phyloP scores from a whole-genome alignment of 2,329 filamentous ascomycete species.

The Ophiostoma piceae region DNA sequence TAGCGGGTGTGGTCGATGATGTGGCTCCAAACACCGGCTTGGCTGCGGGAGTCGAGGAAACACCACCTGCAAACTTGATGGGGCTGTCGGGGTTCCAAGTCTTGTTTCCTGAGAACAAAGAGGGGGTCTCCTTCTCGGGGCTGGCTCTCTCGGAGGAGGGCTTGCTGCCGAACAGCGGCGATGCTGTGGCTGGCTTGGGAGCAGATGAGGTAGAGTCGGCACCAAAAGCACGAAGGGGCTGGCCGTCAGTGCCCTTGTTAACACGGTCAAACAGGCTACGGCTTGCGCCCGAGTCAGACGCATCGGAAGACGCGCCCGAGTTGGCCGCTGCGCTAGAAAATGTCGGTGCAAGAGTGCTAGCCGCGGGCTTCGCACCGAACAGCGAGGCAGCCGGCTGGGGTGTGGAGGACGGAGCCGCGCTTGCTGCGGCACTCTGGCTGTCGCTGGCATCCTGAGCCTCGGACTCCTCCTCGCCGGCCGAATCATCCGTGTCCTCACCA shows the following conservation, averaged over 20 bases:
- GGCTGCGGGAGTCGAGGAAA: slow-evolving; percentile 15
- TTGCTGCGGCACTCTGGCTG: slow-evolving; percentile 41
- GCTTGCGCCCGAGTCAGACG: slow-evolving; percentile 42
- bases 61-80: slow-evolving; percentile 47
- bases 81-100: slow-evolving; percentile 48
- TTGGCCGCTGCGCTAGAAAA: slow-evolving; percentile 13
- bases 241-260: slow-evolving; percentile 46
- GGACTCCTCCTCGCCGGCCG: slow-evolving; percentile 42
- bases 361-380: slow-evolving; percentile 34
- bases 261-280: slow-evolving; percentile 54
- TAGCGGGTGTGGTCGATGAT: not conserved
- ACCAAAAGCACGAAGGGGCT: slow-evolving; percentile 42
- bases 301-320: slow-evolving; percentile 40
- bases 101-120: slow-evolving; percentile 36
- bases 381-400: slow-evolving; percentile 36
- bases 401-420: slow-evolving; percentile 37
- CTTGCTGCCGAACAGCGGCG: slow-evolving; percentile 29
- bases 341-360: slow-evolving; percentile 24
- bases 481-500: slow-evolving; percentile 37
- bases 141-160: slow-evolving; percentile 39
- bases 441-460: slow-evolving; percentile 42
- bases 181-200: slow-evolving; percentile 3
- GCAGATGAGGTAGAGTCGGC: slow-evolving; percentile 29
- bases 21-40: slow-evolving; percentile 26
- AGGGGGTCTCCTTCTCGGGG: slow-evolving; percentile 38